A percentile compares a stretch with the other conserved stretches of the same genome.
phyloP scores from a whole-genome alignment of 2,329 filamentous ascomycete genomes.

The Diaporthe vaccinii region DNA sequence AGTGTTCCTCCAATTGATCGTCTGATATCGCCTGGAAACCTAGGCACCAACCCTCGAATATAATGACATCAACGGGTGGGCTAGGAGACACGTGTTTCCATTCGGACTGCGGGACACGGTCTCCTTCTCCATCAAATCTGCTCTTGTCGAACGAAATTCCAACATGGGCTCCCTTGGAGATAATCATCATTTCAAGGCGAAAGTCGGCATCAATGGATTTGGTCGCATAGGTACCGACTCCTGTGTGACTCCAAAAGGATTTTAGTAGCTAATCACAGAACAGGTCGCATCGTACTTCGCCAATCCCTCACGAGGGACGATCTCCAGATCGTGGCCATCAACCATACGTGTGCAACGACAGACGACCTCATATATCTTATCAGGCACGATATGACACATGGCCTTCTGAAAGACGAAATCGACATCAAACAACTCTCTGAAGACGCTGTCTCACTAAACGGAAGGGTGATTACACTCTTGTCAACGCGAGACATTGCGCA shows the following conservation, averaged over 20 bases:
- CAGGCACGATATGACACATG: slow-evolving; percentile 4
- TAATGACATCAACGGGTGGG: background rate
- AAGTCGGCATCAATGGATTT: slow-evolving; percentile 10
- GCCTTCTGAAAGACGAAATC: slow-evolving; percentile 1
- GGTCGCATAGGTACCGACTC: background rate
- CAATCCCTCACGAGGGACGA: slow-evolving; percentile 1
- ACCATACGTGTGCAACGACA: background rate
- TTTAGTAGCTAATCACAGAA: background rate
- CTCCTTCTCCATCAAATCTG: slow-evolving; percentile 8
- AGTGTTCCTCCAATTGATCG: slow-evolving; percentile 5
- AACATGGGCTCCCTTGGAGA: background rate
- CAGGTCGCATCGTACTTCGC: slow-evolving; percentile 9
- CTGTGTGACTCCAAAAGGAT: background rate
- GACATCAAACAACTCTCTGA: background rate
- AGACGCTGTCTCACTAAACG: background rate
- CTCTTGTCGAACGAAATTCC: slow-evolving; percentile 11
- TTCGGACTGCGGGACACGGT: slow-evolving; percentile 8
- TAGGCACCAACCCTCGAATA: background rate
- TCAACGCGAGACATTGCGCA: slow-evolving; percentile 6
- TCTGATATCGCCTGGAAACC: slow-evolving; percentile 3
- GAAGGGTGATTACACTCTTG: background rate
- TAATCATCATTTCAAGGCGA: background rate
- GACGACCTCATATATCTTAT: slow-evolving; percentile 9
- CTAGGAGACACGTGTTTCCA: background rate
- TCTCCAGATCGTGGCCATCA: background rate